Evolutionary conservation across 352 stramenopile genomes (phyloP), one percentile per base, ranked within the genome.

Genomic region (Globisporangium ultimum): DNA sequence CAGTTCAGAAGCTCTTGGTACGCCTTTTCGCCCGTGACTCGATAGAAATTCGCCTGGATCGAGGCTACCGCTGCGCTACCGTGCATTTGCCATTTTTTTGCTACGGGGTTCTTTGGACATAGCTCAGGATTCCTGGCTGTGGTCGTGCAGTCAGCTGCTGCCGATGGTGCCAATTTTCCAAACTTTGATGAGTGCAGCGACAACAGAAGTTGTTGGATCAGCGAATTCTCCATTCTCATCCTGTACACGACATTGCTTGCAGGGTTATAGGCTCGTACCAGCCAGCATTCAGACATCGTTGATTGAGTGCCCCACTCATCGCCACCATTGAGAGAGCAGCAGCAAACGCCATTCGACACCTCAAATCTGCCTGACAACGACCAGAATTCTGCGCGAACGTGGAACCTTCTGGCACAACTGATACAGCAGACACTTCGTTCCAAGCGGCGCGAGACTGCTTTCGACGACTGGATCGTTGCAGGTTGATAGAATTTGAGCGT

Each of bases 221-320:
- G 61, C 0, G 62, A 14, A 24, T 81, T 76, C 14, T 76, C 70
- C 14, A 93, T 64, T 47, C 61, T 55, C 1, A 87, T 41, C 24
- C 80, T 68, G 50, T 91, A 90, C 20, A 82, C 59, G 10, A 64
- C 43, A 48, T 84, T 89, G 48, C 59, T 84, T 17, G 28, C 59
- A 2, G 84, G 68, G 45, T 74, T 91, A 55, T 93, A 93, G 13
- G 75, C 84, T 36, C 80, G 78, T 55, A 93, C 60, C 3, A 93
- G 20, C 82, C 82, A 84, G 18, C 59, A 71, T 47, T 82, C 75
- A 14, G 14, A 11, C 1, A 2, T 42, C 11, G 7, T 24, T 11
- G 11, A 68, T 20, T 22, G 43, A 5, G 24, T 28, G 52, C 52
- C 63, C 40, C 12, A 4, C 20, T 18, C 36, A 28, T 20, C 59